phyloP scores from a whole-genome alignment of 208 protist species.

The Naegleria fowleri region DNA sequence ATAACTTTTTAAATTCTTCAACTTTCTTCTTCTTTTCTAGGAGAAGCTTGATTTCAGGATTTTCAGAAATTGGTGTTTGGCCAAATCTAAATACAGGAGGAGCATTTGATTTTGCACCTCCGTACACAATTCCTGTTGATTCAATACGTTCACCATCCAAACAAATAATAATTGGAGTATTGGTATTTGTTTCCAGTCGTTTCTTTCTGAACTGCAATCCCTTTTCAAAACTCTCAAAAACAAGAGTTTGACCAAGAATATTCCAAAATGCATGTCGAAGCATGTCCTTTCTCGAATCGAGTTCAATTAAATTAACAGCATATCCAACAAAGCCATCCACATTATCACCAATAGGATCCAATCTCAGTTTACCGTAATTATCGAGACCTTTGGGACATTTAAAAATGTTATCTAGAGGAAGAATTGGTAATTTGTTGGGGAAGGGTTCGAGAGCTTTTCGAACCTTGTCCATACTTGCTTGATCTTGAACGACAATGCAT shows the following conservation, averaged over 20 bases:
- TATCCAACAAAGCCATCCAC: not conserved
- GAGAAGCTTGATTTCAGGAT: not conserved
- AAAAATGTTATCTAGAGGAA: not conserved
- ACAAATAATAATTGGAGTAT: not conserved
- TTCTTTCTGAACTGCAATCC: not conserved
- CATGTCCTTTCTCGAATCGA: not conserved
- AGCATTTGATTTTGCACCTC: not conserved
- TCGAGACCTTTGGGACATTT: not conserved
- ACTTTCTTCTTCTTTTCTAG: not conserved
- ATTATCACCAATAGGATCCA: not conserved
- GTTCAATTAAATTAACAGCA: not conserved
- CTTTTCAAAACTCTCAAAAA: not conserved
- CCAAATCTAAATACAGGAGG: not conserved
- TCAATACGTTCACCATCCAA: not conserved
- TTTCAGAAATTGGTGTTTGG: not conserved
- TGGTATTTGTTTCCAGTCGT: not conserved
- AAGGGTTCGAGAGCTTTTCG: not conserved
- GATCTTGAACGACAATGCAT: not conserved
- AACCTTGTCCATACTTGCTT: not conserved
- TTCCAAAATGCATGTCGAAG: not conserved
- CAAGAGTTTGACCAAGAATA: not conserved
- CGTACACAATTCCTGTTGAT: not conserved
- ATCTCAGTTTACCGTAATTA: not conserved
- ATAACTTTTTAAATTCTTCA: not conserved
- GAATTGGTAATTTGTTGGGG: not conserved